These are phyloP conservation scores for Sporothrix protearum DNA, from an alignment of 2,329 filamentous ascomycete species.

Conservation along the genomic window DNA sequence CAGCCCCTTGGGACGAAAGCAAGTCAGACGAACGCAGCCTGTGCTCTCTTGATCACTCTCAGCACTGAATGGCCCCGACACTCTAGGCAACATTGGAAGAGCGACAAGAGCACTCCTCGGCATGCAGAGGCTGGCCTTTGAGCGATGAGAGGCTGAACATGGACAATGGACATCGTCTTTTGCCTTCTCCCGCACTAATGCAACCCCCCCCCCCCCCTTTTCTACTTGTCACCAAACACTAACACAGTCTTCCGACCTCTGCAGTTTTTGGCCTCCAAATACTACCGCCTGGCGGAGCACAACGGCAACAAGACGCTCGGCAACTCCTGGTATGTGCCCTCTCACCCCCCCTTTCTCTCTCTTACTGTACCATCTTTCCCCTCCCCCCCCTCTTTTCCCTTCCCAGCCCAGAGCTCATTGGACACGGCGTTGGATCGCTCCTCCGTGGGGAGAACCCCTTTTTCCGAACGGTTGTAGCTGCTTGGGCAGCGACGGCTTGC, in stretches of 20 bases:
- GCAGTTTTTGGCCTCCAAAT: slow-evolving; percentile 77
- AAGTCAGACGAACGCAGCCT: neutral
- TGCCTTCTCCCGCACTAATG: neutral
- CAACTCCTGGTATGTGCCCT: slow-evolving; percentile 79
- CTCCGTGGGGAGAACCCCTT: neutral
- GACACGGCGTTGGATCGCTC: neutral
- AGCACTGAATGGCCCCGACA: neutral
- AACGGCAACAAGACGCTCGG: slow-evolving; percentile 86
- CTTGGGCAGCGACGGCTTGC: slow-evolving; percentile 32
- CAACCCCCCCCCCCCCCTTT: neutral
- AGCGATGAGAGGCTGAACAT: neutral
- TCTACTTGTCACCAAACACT: slow-evolving; percentile 39
- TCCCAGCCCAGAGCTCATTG: neutral
- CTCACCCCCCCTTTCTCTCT: neutral
- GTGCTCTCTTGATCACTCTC: slow-evolving; percentile 2
- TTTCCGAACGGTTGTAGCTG: slow-evolving; percentile 34
- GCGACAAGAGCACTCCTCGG: neutral
- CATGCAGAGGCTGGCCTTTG: neutral
- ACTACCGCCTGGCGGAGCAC: slow-evolving; percentile 86
- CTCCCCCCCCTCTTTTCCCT: no score
- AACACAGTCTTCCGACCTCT: slow-evolving; percentile 34
- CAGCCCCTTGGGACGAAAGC: neutral
- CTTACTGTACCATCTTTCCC: slow-evolving; percentile 18
- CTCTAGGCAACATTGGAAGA: no score
- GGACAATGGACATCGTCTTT: no score